Percentiles rank a stretch among this genome's conserved stretches.
Conservation (phyloP, 2,329 filamentous ascomycete species). For the Coniochaeta sp. region DNA sequence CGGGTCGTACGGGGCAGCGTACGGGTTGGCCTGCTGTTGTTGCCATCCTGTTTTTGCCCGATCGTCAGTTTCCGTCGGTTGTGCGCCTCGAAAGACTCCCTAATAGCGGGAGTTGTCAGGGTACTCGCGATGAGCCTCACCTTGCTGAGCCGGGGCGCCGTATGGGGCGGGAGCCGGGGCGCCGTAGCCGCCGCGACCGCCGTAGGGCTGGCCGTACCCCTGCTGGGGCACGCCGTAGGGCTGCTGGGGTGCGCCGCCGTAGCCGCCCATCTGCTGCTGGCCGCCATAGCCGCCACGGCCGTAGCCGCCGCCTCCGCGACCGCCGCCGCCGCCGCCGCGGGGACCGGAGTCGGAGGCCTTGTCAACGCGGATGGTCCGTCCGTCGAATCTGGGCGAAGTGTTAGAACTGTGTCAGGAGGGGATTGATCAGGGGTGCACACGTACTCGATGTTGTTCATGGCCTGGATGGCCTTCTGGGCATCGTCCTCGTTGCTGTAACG, state of each 20-base stretch:
- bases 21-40: conserved; percentile 24
- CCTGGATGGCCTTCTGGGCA: conserved; percentile 67
- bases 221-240: conserved; percentile 26
- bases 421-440: conserved; percentile 23
- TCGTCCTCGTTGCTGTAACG: conserved; percentile 73
- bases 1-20: conserved; percentile 36
- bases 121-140: conserved; percentile 14
- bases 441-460: conserved; percentile 91
- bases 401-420: conserved; percentile 3
- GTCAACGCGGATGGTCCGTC: conserved; percentile 89
- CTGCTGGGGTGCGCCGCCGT: conserved; percentile 22
- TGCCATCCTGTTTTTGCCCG: conserved; percentile 23
- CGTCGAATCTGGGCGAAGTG: conserved; percentile 61
- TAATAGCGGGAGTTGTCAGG: conserved; percentile 6
- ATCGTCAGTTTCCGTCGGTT: background rate
- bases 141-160: conserved; percentile 29
- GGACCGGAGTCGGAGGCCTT: conserved; percentile 79
- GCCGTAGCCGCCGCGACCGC: conserved; percentile 30
- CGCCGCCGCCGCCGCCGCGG: conserved; percentile 42
- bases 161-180: conserved; percentile 27
- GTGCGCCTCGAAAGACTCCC: too few species aligned
- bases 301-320: conserved; percentile 24
- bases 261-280: background rate
- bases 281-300: conserved; percentile 17
- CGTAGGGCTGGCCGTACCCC: conserved; percentile 34